phyloP scores from a whole-genome alignment of 495 filamentous ascomycete genomes.

The Penicillium arizonense region DNA sequence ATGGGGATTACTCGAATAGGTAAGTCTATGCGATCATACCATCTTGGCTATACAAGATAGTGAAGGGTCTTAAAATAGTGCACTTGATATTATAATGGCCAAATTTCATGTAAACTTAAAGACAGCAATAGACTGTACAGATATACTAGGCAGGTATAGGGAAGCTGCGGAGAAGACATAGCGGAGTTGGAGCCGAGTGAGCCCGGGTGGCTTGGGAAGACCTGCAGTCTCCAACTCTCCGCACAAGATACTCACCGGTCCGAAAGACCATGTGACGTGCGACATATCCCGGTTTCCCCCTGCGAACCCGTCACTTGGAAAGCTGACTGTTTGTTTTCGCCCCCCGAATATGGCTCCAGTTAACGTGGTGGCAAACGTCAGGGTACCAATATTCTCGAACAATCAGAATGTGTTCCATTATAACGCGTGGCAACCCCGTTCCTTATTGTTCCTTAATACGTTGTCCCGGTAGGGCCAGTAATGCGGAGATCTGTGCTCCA shows the following conservation, averaged over 20 bases:
- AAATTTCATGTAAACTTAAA: too few species aligned
- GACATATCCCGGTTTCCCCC: not conserved
- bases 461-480: not conserved
- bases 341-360: not conserved
- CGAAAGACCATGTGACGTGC: too few species aligned
- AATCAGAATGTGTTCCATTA: not conserved
- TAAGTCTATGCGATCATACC: not conserved
- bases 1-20: not conserved
- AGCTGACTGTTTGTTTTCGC: not conserved
- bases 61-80: not conserved
- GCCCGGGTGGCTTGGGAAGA: too few species aligned
- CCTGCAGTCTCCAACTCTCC: too few species aligned
- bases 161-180: too few species aligned
- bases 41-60: not conserved
- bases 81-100: too few species aligned
- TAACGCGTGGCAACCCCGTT: not conserved
- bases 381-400: not conserved
- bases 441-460: too few species aligned
- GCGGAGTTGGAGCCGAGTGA: too few species aligned
- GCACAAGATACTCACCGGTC: too few species aligned
- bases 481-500: slow-evolving; percentile 15
- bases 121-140: too few species aligned
- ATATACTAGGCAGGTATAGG: too few species aligned
- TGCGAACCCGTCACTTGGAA: not conserved
- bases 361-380: slow-evolving; percentile 10